A percentile compares a stretch with the other conserved stretches of the same genome.
phyloP scores from a whole-genome alignment of 805 yeast species.

The Grigorovia yakushimaensis region DNA sequence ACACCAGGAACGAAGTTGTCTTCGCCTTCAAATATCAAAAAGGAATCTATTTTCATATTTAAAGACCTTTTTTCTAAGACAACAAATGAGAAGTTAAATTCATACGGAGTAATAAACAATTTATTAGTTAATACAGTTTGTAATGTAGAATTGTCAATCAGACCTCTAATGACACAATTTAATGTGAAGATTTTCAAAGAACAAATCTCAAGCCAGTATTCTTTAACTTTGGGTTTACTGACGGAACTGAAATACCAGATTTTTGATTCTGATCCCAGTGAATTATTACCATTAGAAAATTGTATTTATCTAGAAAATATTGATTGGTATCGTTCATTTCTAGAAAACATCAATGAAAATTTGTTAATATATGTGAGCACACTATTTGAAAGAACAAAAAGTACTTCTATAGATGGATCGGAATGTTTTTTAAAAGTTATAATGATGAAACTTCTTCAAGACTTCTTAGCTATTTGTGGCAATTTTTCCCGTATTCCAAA shows the following conservation, averaged over 20 bases:
- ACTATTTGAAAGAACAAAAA: constrained; percentile 1
- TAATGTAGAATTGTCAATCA: constrained; percentile 52
- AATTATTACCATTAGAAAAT: background rate
- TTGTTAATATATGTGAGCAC: constrained; percentile 4
- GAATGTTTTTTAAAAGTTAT: constrained; percentile 1
- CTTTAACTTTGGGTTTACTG: constrained; percentile 48
- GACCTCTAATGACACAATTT: constrained; percentile 34
- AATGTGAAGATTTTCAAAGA: background rate
- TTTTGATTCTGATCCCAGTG: background rate
- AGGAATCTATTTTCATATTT: constrained; percentile 16
- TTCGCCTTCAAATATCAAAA: constrained; percentile 7
- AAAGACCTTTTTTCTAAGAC: constrained; percentile 7
- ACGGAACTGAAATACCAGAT: constrained; percentile 26
- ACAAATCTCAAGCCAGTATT: constrained; percentile 39
- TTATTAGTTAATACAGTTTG: constrained; percentile 49
- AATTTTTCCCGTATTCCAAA: background rate
- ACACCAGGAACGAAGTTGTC: background rate
- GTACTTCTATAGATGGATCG: background rate
- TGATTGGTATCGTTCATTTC: constrained; percentile 6
- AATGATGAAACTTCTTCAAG: constrained; percentile 12
- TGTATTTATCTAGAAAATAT: background rate
- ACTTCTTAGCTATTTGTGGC: constrained; percentile 4
- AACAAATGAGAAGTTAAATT: constrained; percentile 4
- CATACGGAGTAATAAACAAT: constrained; percentile 18
- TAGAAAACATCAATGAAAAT: constrained; percentile 4